Conservation (phyloP, 352 stramenopile genomes). For the Sclerospora graminicola region DNA sequence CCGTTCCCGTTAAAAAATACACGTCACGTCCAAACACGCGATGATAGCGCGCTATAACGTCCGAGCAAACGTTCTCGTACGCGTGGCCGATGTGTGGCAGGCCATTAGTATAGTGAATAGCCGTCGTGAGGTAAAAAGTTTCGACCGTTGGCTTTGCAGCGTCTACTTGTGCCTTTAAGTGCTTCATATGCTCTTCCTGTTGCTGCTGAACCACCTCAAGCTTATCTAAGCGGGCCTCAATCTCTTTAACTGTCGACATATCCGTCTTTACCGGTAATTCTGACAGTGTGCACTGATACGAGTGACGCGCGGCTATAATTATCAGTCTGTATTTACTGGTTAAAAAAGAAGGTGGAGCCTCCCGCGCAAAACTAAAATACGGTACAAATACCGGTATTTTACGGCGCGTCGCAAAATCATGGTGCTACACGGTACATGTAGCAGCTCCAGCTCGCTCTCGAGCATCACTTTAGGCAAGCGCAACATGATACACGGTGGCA, state of each 20-base stretch:
- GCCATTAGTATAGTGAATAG: conserved; percentile 99
- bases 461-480: conserved; percentile 14
- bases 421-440: conserved; percentile 12
- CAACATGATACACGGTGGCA: conserved; percentile 8
- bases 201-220: conserved; percentile 37
- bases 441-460: conserved; percentile 23
- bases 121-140: conserved; percentile 96
- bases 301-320: not conserved
- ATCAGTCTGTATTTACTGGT: conserved; percentile 3
- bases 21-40: conserved; percentile 79
- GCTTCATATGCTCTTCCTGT: conserved; percentile 24
- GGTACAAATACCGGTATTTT: conserved; percentile 1
- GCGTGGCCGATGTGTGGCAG: conserved; percentile 97
- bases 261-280: no score
- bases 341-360: not conserved
- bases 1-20: conserved; percentile 85
- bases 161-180: conserved; percentile 26
- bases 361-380: not conserved
- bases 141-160: conserved; percentile 30
- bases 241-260: conserved; percentile 21
- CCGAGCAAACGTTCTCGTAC: conserved; percentile 95
- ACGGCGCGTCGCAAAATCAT: no score
- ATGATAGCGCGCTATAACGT: conserved; percentile 96
- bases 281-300: not conserved
- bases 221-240: conserved; percentile 30